Base-by-base conservation (phyloP, 257 asterid species). In the Nicotiana undulata region DNA sequence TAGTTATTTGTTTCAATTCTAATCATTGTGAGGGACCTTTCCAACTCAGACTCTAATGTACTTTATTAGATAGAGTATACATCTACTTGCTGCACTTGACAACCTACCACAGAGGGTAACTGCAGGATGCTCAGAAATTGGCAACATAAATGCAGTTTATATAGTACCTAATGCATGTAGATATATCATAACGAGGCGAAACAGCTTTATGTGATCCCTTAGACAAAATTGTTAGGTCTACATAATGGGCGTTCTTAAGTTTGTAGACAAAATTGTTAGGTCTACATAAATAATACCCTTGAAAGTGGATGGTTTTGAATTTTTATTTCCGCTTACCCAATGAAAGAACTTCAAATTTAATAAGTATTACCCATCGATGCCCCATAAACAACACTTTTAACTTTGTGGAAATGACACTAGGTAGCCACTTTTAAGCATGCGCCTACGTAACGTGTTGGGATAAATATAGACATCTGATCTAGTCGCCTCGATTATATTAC, bases 291-390 rank as follows among this genome's bases (percentile, higher is more conserved):
- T n/a, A n/a, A n/a, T 34, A 34, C 1, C 40, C 2, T 1, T 34
- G 1, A 34, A 32, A 5, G 7, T 0, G 9, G 9, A 34, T 34
- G 6, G 1, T 34, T 1, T 34, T 5, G 40, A 5, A 34, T 34
- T 34, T 34, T 34, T 34, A 1, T 34, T 7, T 0, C 1, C 0
- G 2, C 1, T 34, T 34, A 1, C 1, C 2, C 7, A 0, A 1
- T 5, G 8, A 1, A 7, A 34, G 1, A 34, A 34, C 0, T 34
- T 34, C 2, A 6, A 34, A 7, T 34, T 34, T 34, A 34, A 34
- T 7, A 34, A 34, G 9, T 7, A 1, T 5, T 6, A 5, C 1
- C 5, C 5, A 0, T 29, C n/a, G 5, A 2, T 29, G 31, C 3
- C 31, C 0, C 0, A 29, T 29, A 3, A 2, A 29, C 3, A 29